Conservation (phyloP, 768 basidiomycete genomes). For the Mycena haematopus region DNA sequence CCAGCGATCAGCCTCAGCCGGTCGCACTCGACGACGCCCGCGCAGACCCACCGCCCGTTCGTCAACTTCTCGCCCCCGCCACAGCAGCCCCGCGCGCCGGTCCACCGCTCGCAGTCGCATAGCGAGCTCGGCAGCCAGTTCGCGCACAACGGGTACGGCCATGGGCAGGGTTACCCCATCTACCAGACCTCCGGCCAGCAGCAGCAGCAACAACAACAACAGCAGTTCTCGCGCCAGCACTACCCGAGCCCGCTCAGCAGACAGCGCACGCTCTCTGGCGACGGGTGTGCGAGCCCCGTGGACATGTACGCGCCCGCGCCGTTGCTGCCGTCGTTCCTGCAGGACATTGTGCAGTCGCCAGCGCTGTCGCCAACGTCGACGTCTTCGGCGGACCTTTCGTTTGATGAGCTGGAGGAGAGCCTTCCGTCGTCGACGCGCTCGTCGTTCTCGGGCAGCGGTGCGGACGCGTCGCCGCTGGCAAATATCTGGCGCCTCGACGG, state of each 20-base stretch:
- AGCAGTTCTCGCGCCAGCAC: conserved; percentile 26
- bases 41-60: conserved; percentile 48
- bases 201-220: conserved; percentile 35
- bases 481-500: conserved; percentile 81
- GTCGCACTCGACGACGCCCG: conserved; percentile 54
- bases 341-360: conserved; percentile 76
- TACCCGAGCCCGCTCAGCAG: conserved; percentile 27
- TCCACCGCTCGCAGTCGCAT: conserved; percentile 62
- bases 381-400: conserved; percentile 68
- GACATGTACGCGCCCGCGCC: conserved; percentile 46
- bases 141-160: conserved; percentile 35
- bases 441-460: conserved; percentile 32
- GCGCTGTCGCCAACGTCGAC: conserved; percentile 68
- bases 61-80: conserved; percentile 42
- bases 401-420: conserved; percentile 61
- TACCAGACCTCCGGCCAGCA: conserved; percentile 72
- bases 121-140: conserved; percentile 49
- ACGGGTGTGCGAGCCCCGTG: conserved; percentile 20
- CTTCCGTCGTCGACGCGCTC: conserved; percentile 36
- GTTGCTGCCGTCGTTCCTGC: conserved; percentile 78
- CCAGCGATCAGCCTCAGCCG: conserved; percentile 35
- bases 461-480: conserved; percentile 42
- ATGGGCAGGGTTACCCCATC: conserved; percentile 45
- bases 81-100: conserved; percentile 40
- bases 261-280: conserved; percentile 23